Evolutionary conservation across 345 rosid genomes (phyloP), one percentile per base, ranked within the genome.

Genomic region (Gossypium arboreum): DNA sequence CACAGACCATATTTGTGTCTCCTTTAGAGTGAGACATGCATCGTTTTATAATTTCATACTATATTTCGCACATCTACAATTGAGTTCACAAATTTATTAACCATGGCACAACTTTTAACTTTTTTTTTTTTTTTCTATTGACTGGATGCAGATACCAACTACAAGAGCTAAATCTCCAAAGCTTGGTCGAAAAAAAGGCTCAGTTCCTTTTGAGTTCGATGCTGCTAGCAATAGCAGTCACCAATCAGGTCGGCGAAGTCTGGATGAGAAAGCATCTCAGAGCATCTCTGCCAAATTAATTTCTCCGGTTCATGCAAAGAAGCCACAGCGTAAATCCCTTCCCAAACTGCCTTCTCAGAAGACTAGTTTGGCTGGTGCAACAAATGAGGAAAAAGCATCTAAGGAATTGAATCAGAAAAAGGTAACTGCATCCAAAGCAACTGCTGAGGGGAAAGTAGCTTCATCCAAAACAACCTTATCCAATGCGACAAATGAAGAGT

Each of bases 81-180:
- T 12, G 3, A 48, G 16, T 4, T 12, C 52, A 48, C 52, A 48
- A 12, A 48, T 48, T 13, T 22, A 24, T 12, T 58, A 27, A 60
- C 65, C 41, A 25, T 60, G 4, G 3, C 12, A 27, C 18, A 12
- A 22, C 7, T 58, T 24, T 24, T 12, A 22, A 2, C 15, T 7
- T 12, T 20, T 16, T 16, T 12, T 4, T 67, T 29, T 22, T 67
- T 67, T 52, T 51, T 13, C 66, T 9, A 18, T 79, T 77, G 71
- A 27, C 68, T 74, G 66, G 58, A 76, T 81, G 83, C 83, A 96
- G 99, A 89, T 96, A 84, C 99, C 98, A 11, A 73, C 97, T 58
- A 96, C 99, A 51, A 88, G 98, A 82, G 86, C 99, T 17, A 96
- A 91, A 86, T 96, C 99, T 83, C 99, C 99, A 13, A 96, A 93